phyloP scores from a whole-genome alignment of 495 filamentous ascomycete species.

The Lepidopterella palustris region DNA sequence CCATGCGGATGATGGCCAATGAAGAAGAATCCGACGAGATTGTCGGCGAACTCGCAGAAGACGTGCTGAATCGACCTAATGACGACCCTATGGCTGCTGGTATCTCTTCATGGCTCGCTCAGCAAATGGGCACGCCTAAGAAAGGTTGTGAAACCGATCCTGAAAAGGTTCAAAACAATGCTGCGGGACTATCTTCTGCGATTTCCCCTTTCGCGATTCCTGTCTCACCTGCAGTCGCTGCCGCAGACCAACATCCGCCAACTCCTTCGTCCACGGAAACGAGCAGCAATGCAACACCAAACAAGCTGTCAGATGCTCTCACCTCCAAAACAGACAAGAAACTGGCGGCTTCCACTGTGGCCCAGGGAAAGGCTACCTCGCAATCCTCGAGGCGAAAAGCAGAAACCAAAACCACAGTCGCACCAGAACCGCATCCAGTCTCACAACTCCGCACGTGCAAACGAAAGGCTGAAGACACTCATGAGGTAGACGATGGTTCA shows the following conservation, averaged over 20 bases:
- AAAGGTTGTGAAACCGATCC: slow-evolving; percentile 23
- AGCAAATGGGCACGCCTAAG: slow-evolving; percentile 13
- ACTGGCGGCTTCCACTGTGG: background rate
- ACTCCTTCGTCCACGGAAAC: slow-evolving; percentile 6
- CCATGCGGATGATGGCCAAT: slow-evolving; percentile 31
- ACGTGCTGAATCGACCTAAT: slow-evolving; percentile 25
- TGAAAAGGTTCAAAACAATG: background rate
- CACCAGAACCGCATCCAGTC: background rate
- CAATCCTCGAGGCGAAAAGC: background rate
- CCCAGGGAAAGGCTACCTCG: background rate
- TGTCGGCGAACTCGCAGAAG: slow-evolving; percentile 29
- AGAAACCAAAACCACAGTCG: background rate
- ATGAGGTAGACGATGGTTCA: slow-evolving; percentile 1
- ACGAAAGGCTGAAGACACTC: slow-evolving; percentile 15
- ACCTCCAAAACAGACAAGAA: too few species aligned
- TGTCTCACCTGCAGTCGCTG: background rate
- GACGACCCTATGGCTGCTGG: slow-evolving; percentile 17
- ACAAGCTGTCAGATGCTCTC: background rate
- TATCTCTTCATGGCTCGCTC: slow-evolving; percentile 23
- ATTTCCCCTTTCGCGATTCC: slow-evolving; percentile 1
- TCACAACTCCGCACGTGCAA: slow-evolving; percentile 7
- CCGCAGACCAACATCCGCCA: background rate
- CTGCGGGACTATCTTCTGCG: background rate
- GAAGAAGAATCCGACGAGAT: slow-evolving; percentile 33
- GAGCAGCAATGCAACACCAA: background rate